Evolutionary conservation across 179 eudicot species (phyloP), one percentile per base, ranked within the genome.

Genomic region (Silene noctiflora): DNA sequence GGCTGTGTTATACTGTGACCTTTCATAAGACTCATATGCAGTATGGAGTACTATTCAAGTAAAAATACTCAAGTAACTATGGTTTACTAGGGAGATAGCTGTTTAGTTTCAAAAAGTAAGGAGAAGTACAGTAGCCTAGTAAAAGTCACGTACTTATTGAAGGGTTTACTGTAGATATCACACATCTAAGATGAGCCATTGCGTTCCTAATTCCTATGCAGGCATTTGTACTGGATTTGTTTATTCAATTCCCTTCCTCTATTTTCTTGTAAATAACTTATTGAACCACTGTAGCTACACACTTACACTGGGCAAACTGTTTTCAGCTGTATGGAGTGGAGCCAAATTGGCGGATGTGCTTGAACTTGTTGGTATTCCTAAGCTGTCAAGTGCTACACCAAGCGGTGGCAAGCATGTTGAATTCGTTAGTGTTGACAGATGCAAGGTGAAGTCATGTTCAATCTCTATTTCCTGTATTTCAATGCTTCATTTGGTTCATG

Each of bases 261-360:
- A 71, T 51, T 56, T 46, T 17, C 39, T 22, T 8, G 35, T 1
- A 12, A 64, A 11, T 66, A 55, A 29, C 12, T 64, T 72, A n/a
- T 55, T 33, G 22, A 53, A 20, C 58, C 20, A 24, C 35, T 69
- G 63, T 60, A 25, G 72, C 56, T 39, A 78, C 56, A 61, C 69
- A 25, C 66, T 66, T 25, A 78, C 56, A 51, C 69, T 67, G 56
- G 80, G 67, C 48, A 61, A 79, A 69, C 77, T 76, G 72, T 56
- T 73, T 81, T 75, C 91, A 92, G 99, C 96, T 83, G 85, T 89
- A 58, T 94, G 98, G 98, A 83, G 92, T 84, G 97, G 99, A 56
- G 97, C 99, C 46, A 95, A 91, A 85, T 80, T 95, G 77, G 91
- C 97, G 56, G 99, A 95, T 87, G 94, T 95, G 73, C 96, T 95